Evolutionary conservation across 306 rosid genomes (phyloP), one percentile per base, ranked within the genome.

Genomic region (Cicer arietinum): DNA sequence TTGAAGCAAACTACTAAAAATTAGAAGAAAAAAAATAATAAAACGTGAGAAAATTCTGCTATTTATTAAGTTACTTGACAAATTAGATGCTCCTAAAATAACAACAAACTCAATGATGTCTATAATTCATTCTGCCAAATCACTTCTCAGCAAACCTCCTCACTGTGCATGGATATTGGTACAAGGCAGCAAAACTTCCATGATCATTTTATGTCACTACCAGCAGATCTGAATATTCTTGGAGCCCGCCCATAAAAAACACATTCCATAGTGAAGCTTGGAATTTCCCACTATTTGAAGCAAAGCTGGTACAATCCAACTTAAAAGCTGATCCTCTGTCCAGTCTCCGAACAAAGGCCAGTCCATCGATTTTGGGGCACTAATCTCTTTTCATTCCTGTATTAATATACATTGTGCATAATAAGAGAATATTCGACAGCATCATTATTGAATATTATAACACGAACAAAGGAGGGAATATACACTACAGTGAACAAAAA

Each of bases 331-430:
- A 82, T 80, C 74, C 85, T 13, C 77, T 69, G 80, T 84, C 80
- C 84, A 59, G 63, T 67, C 60, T 79, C 82, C 51, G 80, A 72
- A 59, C 66, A 85, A 83, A 67, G 79, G 88, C 84, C 84, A 76
- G 83, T 76, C 81, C 61, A 61, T 78, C 65, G 61, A 81, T 78
- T 73, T 76, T 53, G 69, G 84, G 83, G 80, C 81, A 30, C 46
- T 78, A 76, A 76, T 83, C 76, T 81, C 81, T 73, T 73, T 79
- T 76, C 73, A 75, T 73, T 61, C 85, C 92, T 89, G 81, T 51
- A 53, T 56, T 71, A 68, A 66, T 30, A 80, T 58, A 77, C 35
- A 81, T 58, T 2, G 52, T 53, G 17, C 50, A 64, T 17, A 65
- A 14, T 56, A 44, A 69, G 43, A 76, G 39, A 11, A 16, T 43